Conservation (phyloP, 345 rosid species). For the Kernera saxatilis region DNA sequence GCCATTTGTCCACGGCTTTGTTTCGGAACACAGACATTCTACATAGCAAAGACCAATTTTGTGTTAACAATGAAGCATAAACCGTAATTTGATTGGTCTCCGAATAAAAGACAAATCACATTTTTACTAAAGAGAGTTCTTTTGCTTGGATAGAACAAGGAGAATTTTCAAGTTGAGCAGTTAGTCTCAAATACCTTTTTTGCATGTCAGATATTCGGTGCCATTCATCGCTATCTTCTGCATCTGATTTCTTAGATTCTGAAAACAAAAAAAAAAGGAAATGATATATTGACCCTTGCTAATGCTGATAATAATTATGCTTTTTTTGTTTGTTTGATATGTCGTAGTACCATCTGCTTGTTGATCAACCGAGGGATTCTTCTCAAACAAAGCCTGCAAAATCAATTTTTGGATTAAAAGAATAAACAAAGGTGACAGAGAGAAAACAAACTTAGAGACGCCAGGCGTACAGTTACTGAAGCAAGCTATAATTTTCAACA, state of each 20-base stretch:
- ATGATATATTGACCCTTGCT: background rate
- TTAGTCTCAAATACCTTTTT: conserved; percentile 42
- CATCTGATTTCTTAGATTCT: conserved; percentile 33
- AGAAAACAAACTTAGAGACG: background rate
- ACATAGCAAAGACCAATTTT: background rate
- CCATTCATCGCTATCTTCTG: conserved; percentile 67
- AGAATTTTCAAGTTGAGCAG: background rate
- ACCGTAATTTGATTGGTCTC: background rate
- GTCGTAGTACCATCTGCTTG: conserved; percentile 58
- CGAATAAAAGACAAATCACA: background rate
- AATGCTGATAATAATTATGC: background rate
- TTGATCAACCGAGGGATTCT: conserved; percentile 63
- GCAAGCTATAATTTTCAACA: background rate
- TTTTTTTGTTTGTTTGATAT: background rate
- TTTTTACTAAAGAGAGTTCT: background rate
- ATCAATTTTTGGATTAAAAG: background rate
- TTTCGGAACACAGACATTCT: conserved; percentile 77
- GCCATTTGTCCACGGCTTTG: conserved; percentile 91
- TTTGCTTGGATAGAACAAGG: background rate
- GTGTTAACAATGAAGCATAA: background rate
- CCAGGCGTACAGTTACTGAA: background rate
- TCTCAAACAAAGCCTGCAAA: conserved; percentile 69
- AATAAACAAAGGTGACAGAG: background rate
- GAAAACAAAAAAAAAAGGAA: background rate
- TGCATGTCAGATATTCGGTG: conserved; percentile 50